These are phyloP conservation scores for Physcia stellaris DNA, from an alignment of 495 filamentous ascomycete genomes.

Conservation along the genomic window DNA sequence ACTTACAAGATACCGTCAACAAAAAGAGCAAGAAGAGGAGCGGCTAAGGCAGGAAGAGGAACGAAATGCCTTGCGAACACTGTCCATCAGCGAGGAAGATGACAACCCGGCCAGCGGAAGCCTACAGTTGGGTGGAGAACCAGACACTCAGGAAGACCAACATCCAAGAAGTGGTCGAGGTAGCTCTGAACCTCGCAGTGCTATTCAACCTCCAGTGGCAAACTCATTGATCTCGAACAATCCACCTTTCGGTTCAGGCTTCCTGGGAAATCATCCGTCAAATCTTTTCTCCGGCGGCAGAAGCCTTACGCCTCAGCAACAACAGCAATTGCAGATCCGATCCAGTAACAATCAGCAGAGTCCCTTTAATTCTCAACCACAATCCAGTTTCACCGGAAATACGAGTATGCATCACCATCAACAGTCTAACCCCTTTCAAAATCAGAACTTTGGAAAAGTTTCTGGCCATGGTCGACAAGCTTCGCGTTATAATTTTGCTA, in stretches of 20 bases:
- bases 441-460: conserved; percentile 33
- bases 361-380: conserved; percentile 41
- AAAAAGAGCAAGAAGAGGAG: conserved; percentile 56
- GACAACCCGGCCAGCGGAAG: conserved; percentile 65
- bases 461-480: conserved; percentile 68
- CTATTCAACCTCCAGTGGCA: conserved; percentile 60
- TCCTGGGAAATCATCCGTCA: conserved; percentile 38
- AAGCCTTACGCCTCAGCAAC: conserved; percentile 67
- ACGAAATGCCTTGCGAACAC: conserved; percentile 39
- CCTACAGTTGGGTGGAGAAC: conserved; percentile 79
- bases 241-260: conserved; percentile 33
- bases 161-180: conserved; percentile 37
- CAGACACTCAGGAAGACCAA: conserved; percentile 48
- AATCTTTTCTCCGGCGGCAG: conserved; percentile 46
- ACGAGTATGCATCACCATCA: conserved; percentile 18
- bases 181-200: conserved; percentile 36
- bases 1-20: conserved; percentile 50
- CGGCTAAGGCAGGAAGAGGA: conserved; percentile 41
- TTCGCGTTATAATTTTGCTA: conserved; percentile 80
- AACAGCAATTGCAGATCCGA: conserved; percentile 58
- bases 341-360: conserved; percentile 40
- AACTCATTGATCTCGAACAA: conserved; percentile 37
- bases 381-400: conserved; percentile 32
- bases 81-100: conserved; percentile 31
- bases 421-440: conserved; percentile 49